These are phyloP conservation scores for Tulasnella calospora DNA, from an alignment of 768 basidiomycete species.

Conservation along the genomic window DNA sequence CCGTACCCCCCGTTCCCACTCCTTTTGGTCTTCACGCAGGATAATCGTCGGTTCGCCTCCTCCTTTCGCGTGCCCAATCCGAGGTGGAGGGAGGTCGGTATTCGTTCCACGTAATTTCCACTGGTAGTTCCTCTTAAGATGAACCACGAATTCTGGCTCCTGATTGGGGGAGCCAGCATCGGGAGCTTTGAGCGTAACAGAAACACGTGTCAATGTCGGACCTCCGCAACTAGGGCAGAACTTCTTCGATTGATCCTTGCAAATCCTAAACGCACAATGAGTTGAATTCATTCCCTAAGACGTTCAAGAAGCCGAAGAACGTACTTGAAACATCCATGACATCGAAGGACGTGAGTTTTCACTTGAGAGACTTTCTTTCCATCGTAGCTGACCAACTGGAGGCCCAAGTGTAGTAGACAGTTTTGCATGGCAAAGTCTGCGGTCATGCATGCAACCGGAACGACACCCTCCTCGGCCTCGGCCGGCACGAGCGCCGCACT, in stretches of 20 bases:
- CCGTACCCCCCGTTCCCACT: slow-evolving; percentile 80
- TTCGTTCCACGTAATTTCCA: slow-evolving; percentile 86
- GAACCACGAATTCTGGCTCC: slow-evolving; percentile 72
- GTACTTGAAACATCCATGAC: slow-evolving; percentile 99
- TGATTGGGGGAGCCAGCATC: slow-evolving; percentile 43
- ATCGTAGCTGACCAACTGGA: slow-evolving; percentile 82
- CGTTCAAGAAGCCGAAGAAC: slow-evolving; percentile 35
- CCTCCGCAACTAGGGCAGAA: slow-evolving; percentile 99
- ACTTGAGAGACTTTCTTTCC: slow-evolving; percentile 87
- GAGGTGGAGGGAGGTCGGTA: slow-evolving; percentile 88
- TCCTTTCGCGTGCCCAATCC: slow-evolving; percentile 76
- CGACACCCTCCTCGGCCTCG: slow-evolving; percentile 27
- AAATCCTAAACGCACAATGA: slow-evolving; percentile 54
- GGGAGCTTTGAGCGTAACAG: slow-evolving; percentile 70
- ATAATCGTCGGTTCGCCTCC: slow-evolving; percentile 69
- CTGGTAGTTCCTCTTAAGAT: slow-evolving; percentile 94
- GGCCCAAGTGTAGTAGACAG: slow-evolving; percentile 87
- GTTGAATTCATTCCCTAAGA: background rate
- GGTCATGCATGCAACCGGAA: slow-evolving; percentile 89
- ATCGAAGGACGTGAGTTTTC: slow-evolving; percentile 92
- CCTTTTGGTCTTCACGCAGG: slow-evolving; percentile 85
- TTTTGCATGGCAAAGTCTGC: slow-evolving; percentile 99
- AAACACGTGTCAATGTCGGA: slow-evolving; percentile 81
- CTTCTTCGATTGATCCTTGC: slow-evolving; percentile 89
- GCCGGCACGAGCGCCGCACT: background rate